Base-by-base conservation (phyloP, 441 rosid species). In the Gossypium lobatum region DNA sequence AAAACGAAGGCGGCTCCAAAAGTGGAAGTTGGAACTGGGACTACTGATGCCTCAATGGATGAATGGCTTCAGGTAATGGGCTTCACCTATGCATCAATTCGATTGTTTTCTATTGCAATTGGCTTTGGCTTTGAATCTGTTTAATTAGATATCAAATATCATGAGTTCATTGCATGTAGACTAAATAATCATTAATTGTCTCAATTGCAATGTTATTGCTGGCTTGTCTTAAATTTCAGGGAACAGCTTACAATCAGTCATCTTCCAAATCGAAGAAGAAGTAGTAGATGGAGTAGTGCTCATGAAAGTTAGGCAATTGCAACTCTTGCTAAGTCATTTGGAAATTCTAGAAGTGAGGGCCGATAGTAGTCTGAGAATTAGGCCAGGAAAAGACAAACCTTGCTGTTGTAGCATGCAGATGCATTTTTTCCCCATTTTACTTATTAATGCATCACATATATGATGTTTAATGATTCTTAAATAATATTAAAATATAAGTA, bases 21-120 rank as follows among this genome's bases (percentile, higher is more conserved):
- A 87, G 97, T 96, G 79, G 99, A 96, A 88, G 91, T 92, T 66
- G 99, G 99, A 80, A 93, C 99, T 37, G 87, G 88, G 74, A 79
- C 94, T 72, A 87, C 86, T 4, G 97, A 96, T 75, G 89, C 88
- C 54, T 90, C 97, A n/a, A 64, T 88, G 76, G 98, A 93, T 26
- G 99, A 96, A 73, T 96, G 99, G 99, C 97, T 96, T 67, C 88
- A 96, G 97, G 99, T 96, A 11, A 6, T 21, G 70, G 6, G 6
- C 70, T 66, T 21, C 5, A 28, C 31, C 11, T 23, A 37, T 39
- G 31, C 31, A 64, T 37, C 14, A 54, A 3, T 17, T 17, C 3
- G n/a, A 63, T 37, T 1, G 17, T 63, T 63, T 18, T 39, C 9
- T 2, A 16, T 34, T 34, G 42, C 65, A 18, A 10, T 21, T 21